Base-by-base conservation (phyloP, 495 filamentous ascomycete genomes). In the Symbiotaphrina buchneri region DNA sequence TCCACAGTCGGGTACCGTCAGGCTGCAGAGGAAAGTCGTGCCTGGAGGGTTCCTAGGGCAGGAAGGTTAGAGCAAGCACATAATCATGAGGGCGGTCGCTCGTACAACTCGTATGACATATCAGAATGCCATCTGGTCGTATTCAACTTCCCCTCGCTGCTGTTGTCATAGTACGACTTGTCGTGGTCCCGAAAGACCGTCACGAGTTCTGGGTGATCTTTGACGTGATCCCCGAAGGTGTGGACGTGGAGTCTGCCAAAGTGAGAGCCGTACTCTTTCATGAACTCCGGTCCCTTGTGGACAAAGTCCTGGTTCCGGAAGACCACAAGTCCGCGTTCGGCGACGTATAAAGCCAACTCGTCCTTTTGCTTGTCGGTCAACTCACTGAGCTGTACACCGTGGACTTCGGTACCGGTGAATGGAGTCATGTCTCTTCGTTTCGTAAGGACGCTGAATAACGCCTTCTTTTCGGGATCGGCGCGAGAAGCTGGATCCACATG, bases 251-350 rank as follows among this genome's bases (percentile, higher is more conserved):
- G 47, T 35, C 72, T 64, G 0, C 74, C 73, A 41, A 56, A 77
- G n/a, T n/a, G n/a, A n/a, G n/a, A n/a, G n/a, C n/a, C n/a, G 37
- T 60, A 61, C 41, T 78, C 63, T 1, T 71, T 71, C 7, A 80
- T 47, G 10, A 54, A 57, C 31, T 69, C 70, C 39, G 79, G 73
- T 40, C 79, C 58, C 39, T 77, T 68, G 1, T 74, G 71, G 5
- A 58, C 56, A 26, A 82, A 52, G 32, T 78, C 70, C 40, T 82
- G 75, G 37, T 77, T 58, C 4, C 75, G 57, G 53, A 80, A 74
- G 47, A 82, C 79, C 20, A 80, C 74, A 7, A 82, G 73, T 33
- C 70, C 73, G 18, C 75, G 52, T 45, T 77, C 71, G 2, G 74
- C 71, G 36, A 80, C 71, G 32, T 79, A 46, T 18, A 80, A 49